Evolutionary conservation across 148 eudicot genomes (phyloP).

Genomic region (Rhododendron henanense): DNA sequence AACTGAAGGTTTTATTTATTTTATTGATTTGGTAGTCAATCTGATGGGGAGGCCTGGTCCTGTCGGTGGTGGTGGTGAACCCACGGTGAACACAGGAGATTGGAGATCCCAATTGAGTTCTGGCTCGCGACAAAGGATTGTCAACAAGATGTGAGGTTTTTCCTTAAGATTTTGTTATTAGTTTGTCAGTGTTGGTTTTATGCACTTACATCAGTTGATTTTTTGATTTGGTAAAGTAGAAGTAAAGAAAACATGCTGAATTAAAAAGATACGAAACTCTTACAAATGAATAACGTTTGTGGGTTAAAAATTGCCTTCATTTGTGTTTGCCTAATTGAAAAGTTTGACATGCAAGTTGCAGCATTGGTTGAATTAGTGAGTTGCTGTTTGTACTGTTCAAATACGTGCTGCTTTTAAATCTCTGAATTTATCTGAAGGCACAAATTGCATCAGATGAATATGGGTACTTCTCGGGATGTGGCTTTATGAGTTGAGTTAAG

Average conservation of each 20-base stretch:
- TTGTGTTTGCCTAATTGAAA: not conserved
- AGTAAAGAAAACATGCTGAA: not conserved
- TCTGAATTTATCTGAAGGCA: not conserved
- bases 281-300: not conserved
- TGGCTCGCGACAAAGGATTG: slow-evolving; percentile 43
- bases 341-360: not conserved
- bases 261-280: not conserved
- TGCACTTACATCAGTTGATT: not conserved
- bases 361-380: not conserved
- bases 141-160: slow-evolving; percentile 53
- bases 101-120: slow-evolving; percentile 54
- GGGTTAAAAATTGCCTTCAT: not conserved
- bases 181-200: not conserved
- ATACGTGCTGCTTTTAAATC: not conserved
- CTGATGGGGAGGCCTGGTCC: slow-evolving; percentile 37
- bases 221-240: not conserved
- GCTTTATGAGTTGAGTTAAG: not conserved
- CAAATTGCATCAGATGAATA: not conserved
- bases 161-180: not conserved
- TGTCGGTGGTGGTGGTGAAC: slow-evolving; percentile 19
- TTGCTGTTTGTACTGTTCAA: not conserved
- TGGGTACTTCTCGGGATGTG: not conserved
- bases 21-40: not conserved
- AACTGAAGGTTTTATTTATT: not conserved
- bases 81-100: slow-evolving; percentile 40